These are phyloP conservation scores for Trichoderma pleuroti DNA, from an alignment of 2,329 filamentous ascomycete species.

Conservation along the genomic window DNA sequence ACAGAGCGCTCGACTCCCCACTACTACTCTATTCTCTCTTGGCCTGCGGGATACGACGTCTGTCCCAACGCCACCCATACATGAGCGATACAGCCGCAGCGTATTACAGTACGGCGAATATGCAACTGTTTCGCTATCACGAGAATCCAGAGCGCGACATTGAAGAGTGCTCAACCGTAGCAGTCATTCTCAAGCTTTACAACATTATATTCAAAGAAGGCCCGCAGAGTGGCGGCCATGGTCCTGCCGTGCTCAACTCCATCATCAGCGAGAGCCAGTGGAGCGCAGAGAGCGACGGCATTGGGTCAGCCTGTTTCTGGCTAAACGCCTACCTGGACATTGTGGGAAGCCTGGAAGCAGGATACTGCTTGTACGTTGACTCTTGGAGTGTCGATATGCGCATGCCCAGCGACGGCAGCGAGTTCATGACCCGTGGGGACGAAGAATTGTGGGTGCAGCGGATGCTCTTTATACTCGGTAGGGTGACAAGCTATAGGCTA, in stretches of 20 bases:
- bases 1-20: conserved; percentile 74
- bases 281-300: conserved; percentile 73
- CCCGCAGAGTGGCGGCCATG: conserved; percentile 85
- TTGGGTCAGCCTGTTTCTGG: conserved; percentile 91
- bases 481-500: conserved; percentile 80
- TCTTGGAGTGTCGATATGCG: conserved; percentile 86
- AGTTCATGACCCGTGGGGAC: conserved; percentile 49
- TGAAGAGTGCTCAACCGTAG: conserved; percentile 79
- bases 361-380: conserved; percentile 84
- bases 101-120: conserved; percentile 84
- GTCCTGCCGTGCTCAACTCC: conserved; percentile 59
- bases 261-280: conserved; percentile 87
- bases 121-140: conserved; percentile 68
- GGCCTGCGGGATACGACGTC: conserved; percentile 81
- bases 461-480: conserved; percentile 84
- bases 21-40: conserved; percentile 88
- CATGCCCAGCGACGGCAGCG: conserved; percentile 42
- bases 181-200: conserved; percentile 86
- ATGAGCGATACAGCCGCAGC: conserved; percentile 72
- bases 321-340: conserved; percentile 87
- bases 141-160: conserved; percentile 84
- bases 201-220: conserved; percentile 86
- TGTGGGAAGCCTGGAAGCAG: conserved; percentile 81
- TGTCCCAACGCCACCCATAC: conserved; percentile 68
- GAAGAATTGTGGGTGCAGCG: conserved; percentile 87